Evolutionary conservation across 1,284 basidiomycete genomes (phyloP).

Genomic region (Fomitiporia mediterranea): DNA sequence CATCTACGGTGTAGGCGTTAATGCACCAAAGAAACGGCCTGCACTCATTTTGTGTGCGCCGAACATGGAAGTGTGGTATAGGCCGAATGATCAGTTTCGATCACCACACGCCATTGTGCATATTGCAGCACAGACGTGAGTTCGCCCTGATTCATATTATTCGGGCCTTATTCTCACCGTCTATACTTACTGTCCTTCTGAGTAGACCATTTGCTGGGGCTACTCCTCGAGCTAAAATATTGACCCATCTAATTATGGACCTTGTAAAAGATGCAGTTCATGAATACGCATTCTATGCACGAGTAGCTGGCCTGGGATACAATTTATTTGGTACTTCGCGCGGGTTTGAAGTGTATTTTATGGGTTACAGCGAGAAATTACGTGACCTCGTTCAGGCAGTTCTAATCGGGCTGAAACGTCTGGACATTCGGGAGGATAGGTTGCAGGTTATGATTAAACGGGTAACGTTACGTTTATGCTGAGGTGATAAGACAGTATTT

Average conservation of each 20-base stretch:
- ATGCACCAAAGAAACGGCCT: constrained; percentile 69
- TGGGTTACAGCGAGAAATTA: constrained; percentile 95
- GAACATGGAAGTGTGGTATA: constrained; percentile 82
- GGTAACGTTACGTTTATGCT: constrained; percentile 41
- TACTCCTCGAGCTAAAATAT: constrained; percentile 52
- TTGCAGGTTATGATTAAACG: constrained; percentile 85
- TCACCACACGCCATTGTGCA: constrained; percentile 75
- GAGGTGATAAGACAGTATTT: too few species aligned
- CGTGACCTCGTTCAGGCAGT: constrained; percentile 59
- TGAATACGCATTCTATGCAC: constrained; percentile 92
- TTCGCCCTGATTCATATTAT: constrained; percentile 31
- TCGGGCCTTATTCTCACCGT: not conserved
- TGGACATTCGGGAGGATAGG: constrained; percentile 68
- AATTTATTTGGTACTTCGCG: constrained; percentile 62
- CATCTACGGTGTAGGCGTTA: constrained; percentile 1
- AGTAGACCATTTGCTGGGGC: constrained; percentile 48
- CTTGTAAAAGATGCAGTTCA: constrained; percentile 86
- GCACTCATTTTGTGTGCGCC: constrained; percentile 69
- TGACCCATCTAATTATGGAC: constrained; percentile 76
- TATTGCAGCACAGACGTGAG: constrained; percentile 67
- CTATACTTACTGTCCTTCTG: constrained; percentile 2
- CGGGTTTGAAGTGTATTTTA: constrained; percentile 66
- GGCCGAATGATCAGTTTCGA: constrained; percentile 95
- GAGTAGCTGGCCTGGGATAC: constrained; percentile 86
- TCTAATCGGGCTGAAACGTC: constrained; percentile 63